phyloP scores from a whole-genome alignment of 805 yeast species.

The Saccharomyces eubayanus region DNA sequence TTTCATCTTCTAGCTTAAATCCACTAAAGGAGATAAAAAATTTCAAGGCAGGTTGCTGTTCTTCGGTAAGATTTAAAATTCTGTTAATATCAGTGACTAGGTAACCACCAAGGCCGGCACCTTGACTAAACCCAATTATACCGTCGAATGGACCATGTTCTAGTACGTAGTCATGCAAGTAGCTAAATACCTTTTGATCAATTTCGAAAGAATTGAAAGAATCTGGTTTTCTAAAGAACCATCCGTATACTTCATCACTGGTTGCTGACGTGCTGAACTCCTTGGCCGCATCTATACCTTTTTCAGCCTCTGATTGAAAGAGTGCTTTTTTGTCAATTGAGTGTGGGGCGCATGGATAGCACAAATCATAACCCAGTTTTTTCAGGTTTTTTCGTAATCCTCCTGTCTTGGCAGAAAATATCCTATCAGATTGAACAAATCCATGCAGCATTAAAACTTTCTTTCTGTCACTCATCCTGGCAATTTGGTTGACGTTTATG shows the following conservation, averaged over 20 bases:
- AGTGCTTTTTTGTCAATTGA: conserved; percentile 9
- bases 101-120: conserved; percentile 72
- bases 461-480: background rate
- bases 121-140: conserved; percentile 84
- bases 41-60: conserved; percentile 42
- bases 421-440: conserved; percentile 70
- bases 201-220: conserved; percentile 27
- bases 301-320: conserved; percentile 18
- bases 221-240: conserved; percentile 51
- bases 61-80: conserved; percentile 31
- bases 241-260: conserved; percentile 38
- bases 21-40: conserved; percentile 76
- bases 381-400: conserved; percentile 70
- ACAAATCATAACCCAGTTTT: conserved; percentile 52
- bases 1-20: conserved; percentile 29
- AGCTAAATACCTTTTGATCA: conserved; percentile 32
- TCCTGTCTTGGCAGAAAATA: conserved; percentile 76
- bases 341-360: conserved; percentile 66
- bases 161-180: conserved; percentile 38
- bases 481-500: background rate
- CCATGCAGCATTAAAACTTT: conserved; percentile 84
- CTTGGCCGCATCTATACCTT: conserved; percentile 38
- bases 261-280: conserved; percentile 26
- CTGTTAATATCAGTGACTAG: conserved; percentile 47
- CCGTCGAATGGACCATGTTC: conserved; percentile 75